A percentile compares a stretch with the other conserved stretches of the same genome.
phyloP scores from a whole-genome alignment of 2,329 filamentous ascomycete species.

The Hypoxylon sp. region DNA sequence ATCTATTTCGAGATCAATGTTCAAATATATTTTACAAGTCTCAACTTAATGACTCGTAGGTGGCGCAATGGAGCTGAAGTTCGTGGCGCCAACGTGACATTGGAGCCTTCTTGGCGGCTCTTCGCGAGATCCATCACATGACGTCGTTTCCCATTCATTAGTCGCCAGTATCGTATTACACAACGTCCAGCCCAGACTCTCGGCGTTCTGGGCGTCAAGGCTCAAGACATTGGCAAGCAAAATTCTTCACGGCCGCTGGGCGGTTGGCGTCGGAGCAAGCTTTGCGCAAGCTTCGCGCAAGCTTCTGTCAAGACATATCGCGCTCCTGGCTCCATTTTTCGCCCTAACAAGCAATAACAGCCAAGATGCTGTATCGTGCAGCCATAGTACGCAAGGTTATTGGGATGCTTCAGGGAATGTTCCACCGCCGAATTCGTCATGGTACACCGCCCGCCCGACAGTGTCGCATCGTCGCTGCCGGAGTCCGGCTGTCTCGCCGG shows the following conservation, averaged over 20 bases:
- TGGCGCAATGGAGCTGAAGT: constrained; percentile 21
- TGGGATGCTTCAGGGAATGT: constrained; percentile 9
- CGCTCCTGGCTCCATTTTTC: not conserved
- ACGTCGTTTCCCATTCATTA: constrained; percentile 41
- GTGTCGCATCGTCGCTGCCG: constrained; percentile 43
- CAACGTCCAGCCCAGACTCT: constrained; percentile 24
- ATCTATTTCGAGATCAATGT: constrained; percentile 29
- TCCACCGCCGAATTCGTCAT: constrained; percentile 30
- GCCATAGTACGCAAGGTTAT: constrained; percentile 1
- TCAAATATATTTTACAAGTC: constrained; percentile 16
- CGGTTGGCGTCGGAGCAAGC: constrained; percentile 23
- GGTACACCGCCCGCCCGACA: constrained; percentile 45
- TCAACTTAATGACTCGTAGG: constrained; percentile 23
- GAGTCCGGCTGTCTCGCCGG: constrained; percentile 46
- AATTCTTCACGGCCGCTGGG: constrained; percentile 2
- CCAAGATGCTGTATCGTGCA: constrained; percentile 14
- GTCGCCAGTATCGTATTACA: constrained; percentile 1
- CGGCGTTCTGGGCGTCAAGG: constrained; percentile 40
- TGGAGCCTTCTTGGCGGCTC: constrained; percentile 46
- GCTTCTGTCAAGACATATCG: constrained; percentile 30
- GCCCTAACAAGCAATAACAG: constrained; percentile 13
- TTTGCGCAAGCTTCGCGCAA: constrained; percentile 35
- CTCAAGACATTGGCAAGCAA: constrained; percentile 39
- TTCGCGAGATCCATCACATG: constrained; percentile 41
- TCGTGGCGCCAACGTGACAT: constrained; percentile 37